Evolutionary conservation across 1,284 basidiomycete genomes (phyloP), one percentile per base, ranked within the genome.

Genomic region (Ustilago cynodontis): DNA sequence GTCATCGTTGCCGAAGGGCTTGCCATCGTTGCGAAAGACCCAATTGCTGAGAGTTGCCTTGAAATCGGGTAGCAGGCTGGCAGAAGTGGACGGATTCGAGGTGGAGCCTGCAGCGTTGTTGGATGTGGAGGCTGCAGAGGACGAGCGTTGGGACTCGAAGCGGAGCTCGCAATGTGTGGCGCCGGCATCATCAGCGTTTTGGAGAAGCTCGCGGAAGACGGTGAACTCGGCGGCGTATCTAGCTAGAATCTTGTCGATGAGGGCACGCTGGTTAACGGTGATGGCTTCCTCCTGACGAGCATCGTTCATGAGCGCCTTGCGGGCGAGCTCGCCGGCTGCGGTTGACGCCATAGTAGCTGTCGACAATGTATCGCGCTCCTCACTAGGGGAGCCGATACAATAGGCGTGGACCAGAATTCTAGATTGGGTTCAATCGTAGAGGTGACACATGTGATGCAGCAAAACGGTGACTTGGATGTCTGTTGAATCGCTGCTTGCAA

Each of bases 101-200:
- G 63, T 8, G 18, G 56, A 58, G 56, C 29, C 29, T 16, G 62
- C n/a, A 33, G 50, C 7, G n/a, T 16, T 35, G 33, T 24, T 37
- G 31, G 33, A 31, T 13, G 59, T n/a, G 33, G 65, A 29, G 20
- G 62, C 0, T 54, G 63, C 16, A 8, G 60, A 31, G 55, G 70
- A 14, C 51, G 59, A 39, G 53, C 74, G 59, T 41, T 77, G 71
- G 6, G 75, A 81, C 18, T 83, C 79, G 69, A 86, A 83, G 43
- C 81, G 79, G 13, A 86, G 78, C 71, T 85, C 82, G 67, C 84
- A 86, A 45, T 78, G 70, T 9, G 77, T 77, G 7, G 94, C 92
- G 45, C 91, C 91, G 1, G 94, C 95, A 87, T 98, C 96, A 84
- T 98, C 95, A 16, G 95, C 95, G 83, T 98, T 98, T 88, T 98